Conservation (phyloP, 2,329 filamentous ascomycete genomes). For the Mollisia scopiformis region DNA sequence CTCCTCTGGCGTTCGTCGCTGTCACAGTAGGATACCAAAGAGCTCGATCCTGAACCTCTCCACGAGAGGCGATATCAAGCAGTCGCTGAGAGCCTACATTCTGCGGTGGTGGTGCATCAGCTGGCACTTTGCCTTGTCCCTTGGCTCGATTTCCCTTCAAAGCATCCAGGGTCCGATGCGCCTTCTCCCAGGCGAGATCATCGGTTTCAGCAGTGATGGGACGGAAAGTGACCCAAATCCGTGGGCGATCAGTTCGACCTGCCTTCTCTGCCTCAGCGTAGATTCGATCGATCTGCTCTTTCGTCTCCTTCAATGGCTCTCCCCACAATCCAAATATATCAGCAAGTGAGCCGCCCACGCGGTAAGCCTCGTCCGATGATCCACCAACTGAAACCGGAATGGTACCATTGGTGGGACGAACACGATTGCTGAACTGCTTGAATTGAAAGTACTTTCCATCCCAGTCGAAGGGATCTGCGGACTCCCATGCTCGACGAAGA, state of each 20-base stretch:
- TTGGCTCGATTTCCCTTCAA: slow-evolving; percentile 48
- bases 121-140: slow-evolving; percentile 36
- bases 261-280: slow-evolving; percentile 61
- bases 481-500: slow-evolving; percentile 59
- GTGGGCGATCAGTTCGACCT: slow-evolving; percentile 53
- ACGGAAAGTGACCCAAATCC: slow-evolving; percentile 67
- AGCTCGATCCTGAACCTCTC: slow-evolving; percentile 62
- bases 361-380: slow-evolving; percentile 61
- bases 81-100: slow-evolving; percentile 62
- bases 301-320: slow-evolving; percentile 65
- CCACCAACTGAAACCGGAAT: slow-evolving; percentile 64
- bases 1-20: slow-evolving; percentile 61
- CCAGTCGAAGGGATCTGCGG: slow-evolving; percentile 62
- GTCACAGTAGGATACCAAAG: slow-evolving; percentile 67
- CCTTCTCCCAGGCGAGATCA: slow-evolving; percentile 64
- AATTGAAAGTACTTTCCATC: slow-evolving; percentile 62
- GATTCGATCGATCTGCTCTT: slow-evolving; percentile 63
- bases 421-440: slow-evolving; percentile 57
- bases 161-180: slow-evolving; percentile 56
- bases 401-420: slow-evolving; percentile 54
- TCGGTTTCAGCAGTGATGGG: slow-evolving; percentile 64
- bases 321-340: slow-evolving; percentile 69
- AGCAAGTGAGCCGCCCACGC: slow-evolving; percentile 58
- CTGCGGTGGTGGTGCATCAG: slow-evolving; percentile 52
- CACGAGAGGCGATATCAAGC: slow-evolving; percentile 57